A percentile compares a stretch with the other conserved stretches of the same genome.
phyloP scores from a whole-genome alignment of 2,329 filamentous ascomycete species.

The Spiromastix sp. region DNA sequence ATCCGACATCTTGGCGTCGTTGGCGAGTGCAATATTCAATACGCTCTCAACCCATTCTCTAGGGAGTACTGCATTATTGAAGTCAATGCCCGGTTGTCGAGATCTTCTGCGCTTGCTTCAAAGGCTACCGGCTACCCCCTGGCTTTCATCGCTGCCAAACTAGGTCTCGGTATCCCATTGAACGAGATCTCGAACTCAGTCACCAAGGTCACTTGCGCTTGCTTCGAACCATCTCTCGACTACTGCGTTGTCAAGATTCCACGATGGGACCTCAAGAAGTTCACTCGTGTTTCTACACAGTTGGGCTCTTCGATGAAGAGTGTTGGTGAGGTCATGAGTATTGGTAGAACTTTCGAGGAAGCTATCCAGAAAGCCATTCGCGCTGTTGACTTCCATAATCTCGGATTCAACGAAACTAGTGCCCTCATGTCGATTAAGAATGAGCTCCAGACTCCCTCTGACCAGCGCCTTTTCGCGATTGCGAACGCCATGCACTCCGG shows the following conservation, averaged over 20 bases:
- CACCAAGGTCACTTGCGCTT: slow-evolving; percentile 89
- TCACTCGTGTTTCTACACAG: slow-evolving; percentile 89
- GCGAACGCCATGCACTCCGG: slow-evolving; percentile 94
- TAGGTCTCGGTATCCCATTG: slow-evolving; percentile 85
- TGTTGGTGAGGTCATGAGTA: slow-evolving; percentile 98
- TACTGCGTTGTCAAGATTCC: slow-evolving; percentile 99
- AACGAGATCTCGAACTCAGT: slow-evolving; percentile 96
- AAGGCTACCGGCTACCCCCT: slow-evolving; percentile 96
- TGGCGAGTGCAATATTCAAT: slow-evolving; percentile 98
- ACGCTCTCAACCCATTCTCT: slow-evolving; percentile 89
- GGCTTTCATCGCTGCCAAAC: slow-evolving; percentile 92
- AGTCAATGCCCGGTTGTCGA: slow-evolving; percentile 90
- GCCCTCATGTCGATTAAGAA: slow-evolving; percentile 93
- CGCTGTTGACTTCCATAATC: slow-evolving; percentile 86
- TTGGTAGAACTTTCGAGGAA: slow-evolving; percentile 93
- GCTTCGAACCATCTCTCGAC: slow-evolving; percentile 96
- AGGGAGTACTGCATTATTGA: slow-evolving; percentile 98
- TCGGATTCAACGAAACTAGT: slow-evolving; percentile 85
- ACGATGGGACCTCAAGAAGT: slow-evolving; percentile 98
- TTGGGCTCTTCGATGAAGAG: slow-evolving; percentile 99
- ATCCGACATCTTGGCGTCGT: slow-evolving; percentile 95
- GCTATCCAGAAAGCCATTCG: slow-evolving; percentile 97
- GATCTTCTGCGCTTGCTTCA: slow-evolving; percentile 89
- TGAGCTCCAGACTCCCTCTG: slow-evolving; percentile 92
- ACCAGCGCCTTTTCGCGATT: slow-evolving; percentile 93